These are phyloP conservation scores for Ulmus americana DNA, from an alignment of 331 rosid species.

Conservation along the genomic window DNA sequence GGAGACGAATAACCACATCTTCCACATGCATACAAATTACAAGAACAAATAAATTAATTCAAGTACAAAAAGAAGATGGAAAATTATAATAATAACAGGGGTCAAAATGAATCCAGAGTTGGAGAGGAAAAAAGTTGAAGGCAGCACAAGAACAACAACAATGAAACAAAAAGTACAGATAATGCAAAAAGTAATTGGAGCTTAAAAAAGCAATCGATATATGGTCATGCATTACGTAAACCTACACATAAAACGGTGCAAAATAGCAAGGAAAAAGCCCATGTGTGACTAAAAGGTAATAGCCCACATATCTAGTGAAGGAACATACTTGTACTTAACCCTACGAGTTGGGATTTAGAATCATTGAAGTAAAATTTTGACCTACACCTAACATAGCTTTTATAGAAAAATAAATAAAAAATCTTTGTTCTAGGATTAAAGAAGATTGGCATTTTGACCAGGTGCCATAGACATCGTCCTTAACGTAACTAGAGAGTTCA, in stretches of 20 bases:
- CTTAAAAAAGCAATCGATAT: no score
- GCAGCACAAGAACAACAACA: neutral
- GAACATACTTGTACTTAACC: no score
- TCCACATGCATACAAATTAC: neutral
- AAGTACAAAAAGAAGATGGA: neutral
- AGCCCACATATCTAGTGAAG: no score
- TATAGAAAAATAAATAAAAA: no score
- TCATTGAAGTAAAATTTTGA: neutral
- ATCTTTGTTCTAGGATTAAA: neutral
- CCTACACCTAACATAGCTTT: neutral
- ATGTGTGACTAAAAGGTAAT: no score
- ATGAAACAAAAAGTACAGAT: neutral
- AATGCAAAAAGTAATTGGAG: neutral
- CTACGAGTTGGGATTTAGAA: neutral
- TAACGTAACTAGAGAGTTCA: no score
- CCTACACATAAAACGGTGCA: no score
- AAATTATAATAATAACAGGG: neutral
- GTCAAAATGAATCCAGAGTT: neutral
- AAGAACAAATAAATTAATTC: neutral
- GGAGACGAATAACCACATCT: neutral
- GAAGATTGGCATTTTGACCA: neutral
- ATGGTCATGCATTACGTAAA: no score
- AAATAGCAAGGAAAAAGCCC: no score
- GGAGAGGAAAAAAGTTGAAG: neutral
- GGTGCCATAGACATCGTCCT: neutral